phyloP scores from a whole-genome alignment of 2,329 filamentous ascomycete genomes.

The Xylariaceae sp. region DNA sequence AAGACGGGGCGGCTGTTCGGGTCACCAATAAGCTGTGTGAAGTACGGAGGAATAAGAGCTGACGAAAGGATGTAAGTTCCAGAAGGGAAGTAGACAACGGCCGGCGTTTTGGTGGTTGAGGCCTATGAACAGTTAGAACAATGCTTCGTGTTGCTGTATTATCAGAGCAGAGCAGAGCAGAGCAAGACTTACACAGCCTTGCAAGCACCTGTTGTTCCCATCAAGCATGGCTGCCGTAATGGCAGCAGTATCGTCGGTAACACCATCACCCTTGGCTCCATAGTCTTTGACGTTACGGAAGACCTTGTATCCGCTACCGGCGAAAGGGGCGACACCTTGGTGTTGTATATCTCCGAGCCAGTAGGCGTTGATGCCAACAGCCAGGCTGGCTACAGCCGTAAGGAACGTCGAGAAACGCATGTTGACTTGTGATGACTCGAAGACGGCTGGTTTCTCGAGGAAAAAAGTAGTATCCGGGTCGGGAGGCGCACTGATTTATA shows the following conservation, averaged over 20 bases:
- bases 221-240: slow-evolving; percentile 41
- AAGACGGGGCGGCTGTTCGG: slow-evolving; percentile 52
- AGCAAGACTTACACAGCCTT: slow-evolving; percentile 36
- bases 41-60: slow-evolving; percentile 58
- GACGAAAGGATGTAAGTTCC: slow-evolving; percentile 52
- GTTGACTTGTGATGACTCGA: slow-evolving; percentile 17
- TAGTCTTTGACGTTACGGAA: slow-evolving; percentile 47
- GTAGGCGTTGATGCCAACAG: slow-evolving; percentile 30
- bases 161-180: background rate
- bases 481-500: slow-evolving; percentile 25
- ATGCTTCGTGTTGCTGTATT: background rate
- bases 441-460: slow-evolving; percentile 12
- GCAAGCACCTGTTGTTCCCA: slow-evolving; percentile 37
- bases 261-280: slow-evolving; percentile 42
- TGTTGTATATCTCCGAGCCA: slow-evolving; percentile 35
- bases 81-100: slow-evolving; percentile 40
- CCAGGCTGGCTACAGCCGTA: slow-evolving; percentile 29
- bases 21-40: slow-evolving; percentile 58
- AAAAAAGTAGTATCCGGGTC: slow-evolving; percentile 12
- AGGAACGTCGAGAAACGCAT: slow-evolving; percentile 32
- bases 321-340: slow-evolving; percentile 41
- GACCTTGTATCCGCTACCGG: slow-evolving; percentile 37
- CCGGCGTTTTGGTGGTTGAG: slow-evolving; percentile 38
- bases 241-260: slow-evolving; percentile 42
- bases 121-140: slow-evolving; percentile 26